Base-by-base conservation (phyloP, 163 green algal species). In the Chlamydomonas reinhardtii region DNA sequence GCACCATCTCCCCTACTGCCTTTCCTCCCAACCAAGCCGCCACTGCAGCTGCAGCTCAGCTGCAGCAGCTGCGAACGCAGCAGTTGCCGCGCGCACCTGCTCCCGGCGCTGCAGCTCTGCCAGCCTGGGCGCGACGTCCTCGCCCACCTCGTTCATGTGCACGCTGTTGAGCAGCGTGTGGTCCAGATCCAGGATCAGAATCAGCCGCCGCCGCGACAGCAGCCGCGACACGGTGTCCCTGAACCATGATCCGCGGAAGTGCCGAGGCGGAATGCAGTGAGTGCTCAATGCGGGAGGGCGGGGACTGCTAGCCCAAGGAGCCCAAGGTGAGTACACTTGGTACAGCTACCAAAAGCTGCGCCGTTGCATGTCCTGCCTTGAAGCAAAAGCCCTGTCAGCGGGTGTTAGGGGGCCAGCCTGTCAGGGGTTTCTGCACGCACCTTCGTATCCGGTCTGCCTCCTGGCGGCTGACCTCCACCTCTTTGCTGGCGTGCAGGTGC, bases 121-220 rank as follows among this genome's bases (percentile, higher is more conserved):
- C 79, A 85, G 68, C 66, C 43, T 24, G 14, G 68, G 37, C 52
- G 68, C 79, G 52, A 54, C 62, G 37, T 87, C 81, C 29, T n/a
- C 59, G 25, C 76, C 62, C n/a, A 91, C 83, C 54, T 97, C 93
- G 27, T n/a, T 27, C 54, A 86, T 61, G 35, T 81, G 84, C 19
- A 94, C 94, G 52, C 93, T 98, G 88, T 98, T 98, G 62, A 99
- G 93, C 84, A 99, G 93, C 16, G 97, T 99, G 94, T 99, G 97
- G 89, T 99, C 97, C 68, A 99, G 92, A 86, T 99, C 97, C 70
- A 99, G 92, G 24, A 99, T 93, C 27, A 99, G 93, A 64, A 96
- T 85, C 65, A 99, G 94, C 27, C 93, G 92, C 62, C 84, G 69
- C 43, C 48, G 56, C 5, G 82, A 72, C 34, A 95, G 77, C 82